Evolutionary conservation across 202 grass and related monocot species (phyloP), one percentile per base, ranked within the genome.

Genomic region (Brachypodium distachyon): DNA sequence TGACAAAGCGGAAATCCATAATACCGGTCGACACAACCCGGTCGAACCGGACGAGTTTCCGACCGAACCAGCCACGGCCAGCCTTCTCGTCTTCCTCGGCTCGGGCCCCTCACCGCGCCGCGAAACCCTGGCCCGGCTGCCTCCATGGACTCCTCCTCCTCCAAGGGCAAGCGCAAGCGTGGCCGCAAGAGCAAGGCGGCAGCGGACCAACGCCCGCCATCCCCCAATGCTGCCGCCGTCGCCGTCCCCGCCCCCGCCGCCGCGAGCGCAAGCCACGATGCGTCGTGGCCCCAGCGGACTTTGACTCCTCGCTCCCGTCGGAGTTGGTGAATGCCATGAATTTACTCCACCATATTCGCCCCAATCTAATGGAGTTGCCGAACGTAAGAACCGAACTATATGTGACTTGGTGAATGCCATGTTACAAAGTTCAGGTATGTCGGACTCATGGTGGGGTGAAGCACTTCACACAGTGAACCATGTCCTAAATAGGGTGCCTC

Each of bases 111-210:
- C 58, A 29, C 57, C n/a, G 19, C 66, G 72, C 33, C 22, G 27
- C 18, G 41, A 87, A 87, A 86, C 84, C 91, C 87, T 87, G 89
- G 56, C 84, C n/a, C n/a, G n/a, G 13, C 72, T 40, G 7, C 82
- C 74, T 51, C 75, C 74, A 94, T 97, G 94, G 94, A 85, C 39
- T 56, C 67, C 33, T 79, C 76, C 29, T 48, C 47, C 76, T 81
- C 86, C 81, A 86, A 82, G 63, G 71, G 79, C 28, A 78, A 89
- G 83, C 84, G 89, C 79, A 97, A 85, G 82, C 72, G 91, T 28
- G 82, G 84, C 72, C 87, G 89, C 56, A 91, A 92, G 91, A 47
- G n/a, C 12, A 82, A 94, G 72, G 70, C 40, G 21, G 67, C 80
- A 28, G 34, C 67, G 13, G 53, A 81, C 1, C 41, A 87, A 23